These are phyloP conservation scores for Cryptococcus sp. DNA, from an alignment of 1,284 basidiomycete genomes.

Conservation along the genomic window DNA sequence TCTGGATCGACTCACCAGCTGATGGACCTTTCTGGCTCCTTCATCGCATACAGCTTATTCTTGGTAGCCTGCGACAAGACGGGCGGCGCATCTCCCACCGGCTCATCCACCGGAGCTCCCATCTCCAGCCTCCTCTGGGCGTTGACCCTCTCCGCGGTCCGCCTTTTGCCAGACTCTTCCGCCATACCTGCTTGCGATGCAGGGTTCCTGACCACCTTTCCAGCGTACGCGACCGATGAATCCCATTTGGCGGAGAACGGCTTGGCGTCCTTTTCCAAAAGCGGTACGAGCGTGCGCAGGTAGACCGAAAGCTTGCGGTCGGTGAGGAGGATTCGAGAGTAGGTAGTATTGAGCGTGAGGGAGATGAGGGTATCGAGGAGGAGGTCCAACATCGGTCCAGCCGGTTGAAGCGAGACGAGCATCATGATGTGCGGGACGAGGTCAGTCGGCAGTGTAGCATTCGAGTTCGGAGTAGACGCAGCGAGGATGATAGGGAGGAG, in stretches of 20 bases:
- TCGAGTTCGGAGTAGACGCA: conserved; percentile 16
- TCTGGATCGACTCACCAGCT: conserved; percentile 26
- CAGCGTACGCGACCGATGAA: conserved; percentile 9
- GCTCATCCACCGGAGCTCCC: conserved; percentile 20
- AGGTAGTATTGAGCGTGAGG: conserved; percentile 18
- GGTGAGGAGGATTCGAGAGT: conserved; percentile 27
- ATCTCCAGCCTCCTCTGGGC: conserved; percentile 30
- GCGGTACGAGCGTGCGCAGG: conserved; percentile 25
- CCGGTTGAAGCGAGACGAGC: conserved; percentile 26
- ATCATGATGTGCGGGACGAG: conserved; percentile 34
- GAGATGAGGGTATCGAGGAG: conserved; percentile 37
- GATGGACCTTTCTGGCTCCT: conserved; percentile 38
- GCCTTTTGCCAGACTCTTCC: conserved; percentile 20
- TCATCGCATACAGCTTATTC: conserved; percentile 31
- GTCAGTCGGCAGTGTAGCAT: conserved; percentile 18
- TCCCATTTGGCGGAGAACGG: conserved; percentile 16
- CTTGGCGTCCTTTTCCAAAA: conserved; percentile 26
- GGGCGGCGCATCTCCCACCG: conserved; percentile 34
- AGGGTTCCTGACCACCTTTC: conserved; percentile 29
- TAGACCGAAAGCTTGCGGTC: conserved; percentile 22
- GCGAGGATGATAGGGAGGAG: conserved; percentile 32
- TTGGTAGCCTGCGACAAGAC: conserved; percentile 17
- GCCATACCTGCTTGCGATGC: conserved; percentile 20
- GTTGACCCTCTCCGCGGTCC: conserved; percentile 26
- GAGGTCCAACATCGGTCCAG: conserved; percentile 26